Base-by-base conservation (phyloP, 148 eudicot species). In the Silene uniflora region DNA sequence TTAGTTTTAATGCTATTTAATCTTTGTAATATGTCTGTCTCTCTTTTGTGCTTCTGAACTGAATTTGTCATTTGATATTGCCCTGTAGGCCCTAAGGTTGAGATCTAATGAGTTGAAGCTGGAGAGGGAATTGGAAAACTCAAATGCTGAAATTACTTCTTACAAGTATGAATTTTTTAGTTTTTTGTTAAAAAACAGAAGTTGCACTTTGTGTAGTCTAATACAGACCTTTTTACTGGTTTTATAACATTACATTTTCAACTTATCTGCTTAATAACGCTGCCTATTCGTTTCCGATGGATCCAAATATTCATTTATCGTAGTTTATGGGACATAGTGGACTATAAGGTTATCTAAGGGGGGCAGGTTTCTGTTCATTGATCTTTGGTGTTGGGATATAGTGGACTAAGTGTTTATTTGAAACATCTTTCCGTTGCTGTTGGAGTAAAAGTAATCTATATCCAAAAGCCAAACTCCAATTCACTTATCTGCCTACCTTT, bases 61-160 rank as follows among this genome's bases (percentile, higher is more conserved):
- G 62, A n/a, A 5, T 69, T 25, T 67, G n/a, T 66, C 29, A 73
- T 44, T 16, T 67, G 23, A 56, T 18, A 75, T 42, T 18, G 56
- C 76, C 52, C 32, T 82, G 81, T 82, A 95, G 99, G 91, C 92
- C 77, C 89, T 92, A 64, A 87, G 96, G 79, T 80, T 95, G 83
- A 88, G 97, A 82, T 94, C 97, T 42, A 89, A 83, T 83, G 98
- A 94, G 83, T 87, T 94, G 73, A 94, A 92, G 88, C 77, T 92
- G 86, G 96, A 90, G 89, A 86, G 92, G 81, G 92, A 87, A 75
- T 86, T 94, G 89, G 93, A 89, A 84, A 85, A 85, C 76, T 78
- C 87, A n/a, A 81, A 81, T 83, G 86, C 92, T 58, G 97, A 92
- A 85, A 77, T 90, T 74, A 84, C 90, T 82, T 87, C 94, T 70